These are phyloP conservation scores for Tolypocladium guangdongense DNA, from an alignment of 2,329 filamentous ascomycete genomes.

Conservation along the genomic window DNA sequence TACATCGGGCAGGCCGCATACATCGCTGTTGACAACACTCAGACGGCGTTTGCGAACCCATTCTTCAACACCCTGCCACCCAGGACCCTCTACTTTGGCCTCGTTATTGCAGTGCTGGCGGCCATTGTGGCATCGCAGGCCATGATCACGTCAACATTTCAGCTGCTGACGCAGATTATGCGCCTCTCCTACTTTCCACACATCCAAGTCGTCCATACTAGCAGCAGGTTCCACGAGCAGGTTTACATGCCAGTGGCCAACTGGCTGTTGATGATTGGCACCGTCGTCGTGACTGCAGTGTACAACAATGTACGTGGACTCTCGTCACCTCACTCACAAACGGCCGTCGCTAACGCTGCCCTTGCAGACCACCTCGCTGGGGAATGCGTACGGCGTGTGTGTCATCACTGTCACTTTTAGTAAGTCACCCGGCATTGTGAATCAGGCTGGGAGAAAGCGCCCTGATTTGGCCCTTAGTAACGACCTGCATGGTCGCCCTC, in stretches of 20 bases:
- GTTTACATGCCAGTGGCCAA: conserved; percentile 68
- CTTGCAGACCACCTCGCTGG: background rate
- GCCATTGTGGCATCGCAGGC: conserved; percentile 70
- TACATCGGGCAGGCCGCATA: background rate
- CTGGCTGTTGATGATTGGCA: conserved; percentile 67
- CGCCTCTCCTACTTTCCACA: conserved; percentile 62
- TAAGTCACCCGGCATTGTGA: too few relatives aligned
- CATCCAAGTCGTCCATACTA: conserved; percentile 63
- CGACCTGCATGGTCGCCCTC: background rate
- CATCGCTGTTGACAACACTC: background rate
- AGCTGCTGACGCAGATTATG: conserved; percentile 61
- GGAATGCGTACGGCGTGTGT: background rate
- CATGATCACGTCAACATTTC: conserved; percentile 67
- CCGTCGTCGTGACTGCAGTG: conserved; percentile 61
- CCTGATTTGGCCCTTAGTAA: too few relatives aligned
- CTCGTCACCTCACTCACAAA: too few relatives aligned
- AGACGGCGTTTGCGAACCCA: conserved; percentile 38
- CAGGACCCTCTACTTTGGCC: conserved; percentile 55
- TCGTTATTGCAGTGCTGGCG: conserved; percentile 58
- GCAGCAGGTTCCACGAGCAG: conserved; percentile 59
- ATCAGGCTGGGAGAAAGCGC: too few relatives aligned
- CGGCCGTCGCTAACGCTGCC: background rate
- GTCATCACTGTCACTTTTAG: background rate
- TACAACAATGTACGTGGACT: conserved; percentile 45
- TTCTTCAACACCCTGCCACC: conserved; percentile 62